Evolutionary conservation across 148 eudicot species (phyloP).

Genomic region (Fagopyrum tataricum): DNA sequence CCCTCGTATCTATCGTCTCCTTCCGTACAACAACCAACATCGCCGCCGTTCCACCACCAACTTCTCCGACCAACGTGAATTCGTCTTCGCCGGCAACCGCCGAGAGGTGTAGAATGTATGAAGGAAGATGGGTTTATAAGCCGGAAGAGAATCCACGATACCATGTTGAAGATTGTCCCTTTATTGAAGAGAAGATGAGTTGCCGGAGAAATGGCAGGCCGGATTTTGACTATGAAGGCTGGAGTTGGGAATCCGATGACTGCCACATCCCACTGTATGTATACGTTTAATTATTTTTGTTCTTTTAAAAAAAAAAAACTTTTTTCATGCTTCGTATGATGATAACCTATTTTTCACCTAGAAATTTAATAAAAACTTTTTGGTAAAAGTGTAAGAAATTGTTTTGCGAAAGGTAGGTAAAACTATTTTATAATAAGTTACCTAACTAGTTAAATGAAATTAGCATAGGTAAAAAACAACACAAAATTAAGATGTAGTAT

Average conservation of each 20-base stretch:
- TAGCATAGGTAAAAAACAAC: no score
- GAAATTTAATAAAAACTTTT: no score
- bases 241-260: constrained; percentile 43
- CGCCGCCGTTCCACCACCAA: no score
- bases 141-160: constrained; percentile 21
- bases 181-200: constrained; percentile 37
- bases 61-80: background rate
- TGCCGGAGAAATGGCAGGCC: constrained; percentile 47
- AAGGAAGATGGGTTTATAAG: constrained; percentile 45
- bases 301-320: no score
- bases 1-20: background rate
- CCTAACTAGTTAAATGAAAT: no score
- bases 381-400: no score
- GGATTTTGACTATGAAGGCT: constrained; percentile 29
- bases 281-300: no score
- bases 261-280: constrained; percentile 45
- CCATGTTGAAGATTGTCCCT: constrained; percentile 24
- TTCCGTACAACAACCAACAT: background rate
- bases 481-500: no score
- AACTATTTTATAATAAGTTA: no score
- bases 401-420: no score
- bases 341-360: background rate
- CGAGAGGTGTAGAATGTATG: constrained; percentile 26
- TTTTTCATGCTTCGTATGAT: background rate
- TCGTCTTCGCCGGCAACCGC: background rate